A percentile compares a stretch with the other conserved stretches of the same genome.
phyloP scores from a whole-genome alignment of 768 basidiomycete species.

The Scleroderma citrinum region DNA sequence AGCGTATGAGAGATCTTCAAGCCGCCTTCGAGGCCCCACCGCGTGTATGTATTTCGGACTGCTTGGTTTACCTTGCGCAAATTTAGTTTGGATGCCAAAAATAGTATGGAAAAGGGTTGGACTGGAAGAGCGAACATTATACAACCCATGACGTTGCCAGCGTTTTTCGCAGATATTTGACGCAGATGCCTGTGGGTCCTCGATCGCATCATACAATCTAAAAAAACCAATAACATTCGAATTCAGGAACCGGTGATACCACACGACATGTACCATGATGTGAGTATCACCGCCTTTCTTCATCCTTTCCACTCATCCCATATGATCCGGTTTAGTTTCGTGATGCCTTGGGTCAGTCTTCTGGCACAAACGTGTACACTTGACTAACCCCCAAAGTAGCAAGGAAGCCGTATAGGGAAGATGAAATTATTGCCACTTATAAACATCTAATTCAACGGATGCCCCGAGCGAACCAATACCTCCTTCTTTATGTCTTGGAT shows the following conservation, averaged over 20 bases:
- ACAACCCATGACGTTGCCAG: conserved; percentile 97
- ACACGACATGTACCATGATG: conserved; percentile 78
- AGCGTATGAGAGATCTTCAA: conserved; percentile 94
- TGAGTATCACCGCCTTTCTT: conserved; percentile 36
- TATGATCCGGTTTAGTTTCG: conserved; percentile 52
- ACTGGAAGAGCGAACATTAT: conserved; percentile 82
- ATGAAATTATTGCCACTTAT: conserved; percentile 72
- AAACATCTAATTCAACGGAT: conserved; percentile 78
- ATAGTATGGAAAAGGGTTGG: conserved; percentile 89
- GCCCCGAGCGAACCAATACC: conserved; percentile 87
- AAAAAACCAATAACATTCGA: conserved; percentile 7
- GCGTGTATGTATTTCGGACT: conserved; percentile 43
- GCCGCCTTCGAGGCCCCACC: conserved; percentile 85
- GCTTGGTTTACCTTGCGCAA: too few relatives aligned
- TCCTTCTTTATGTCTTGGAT: conserved; percentile 96
- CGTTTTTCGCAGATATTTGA: conserved; percentile 92
- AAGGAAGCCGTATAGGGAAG: conserved; percentile 61
- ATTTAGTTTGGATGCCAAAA: conserved; percentile 7
- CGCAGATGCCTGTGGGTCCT: conserved; percentile 86
- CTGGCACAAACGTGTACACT: conserved; percentile 7
- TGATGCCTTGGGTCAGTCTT: conserved; percentile 58
- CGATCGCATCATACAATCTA: neutral
- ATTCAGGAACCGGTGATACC: conserved; percentile 92
- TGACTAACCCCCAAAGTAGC: conserved; percentile 34
- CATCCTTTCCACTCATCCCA: conserved; percentile 9